These are phyloP conservation scores for Neostapfia colusana DNA, from an alignment of 176 grass and related monocot genomes.

Conservation along the genomic window DNA sequence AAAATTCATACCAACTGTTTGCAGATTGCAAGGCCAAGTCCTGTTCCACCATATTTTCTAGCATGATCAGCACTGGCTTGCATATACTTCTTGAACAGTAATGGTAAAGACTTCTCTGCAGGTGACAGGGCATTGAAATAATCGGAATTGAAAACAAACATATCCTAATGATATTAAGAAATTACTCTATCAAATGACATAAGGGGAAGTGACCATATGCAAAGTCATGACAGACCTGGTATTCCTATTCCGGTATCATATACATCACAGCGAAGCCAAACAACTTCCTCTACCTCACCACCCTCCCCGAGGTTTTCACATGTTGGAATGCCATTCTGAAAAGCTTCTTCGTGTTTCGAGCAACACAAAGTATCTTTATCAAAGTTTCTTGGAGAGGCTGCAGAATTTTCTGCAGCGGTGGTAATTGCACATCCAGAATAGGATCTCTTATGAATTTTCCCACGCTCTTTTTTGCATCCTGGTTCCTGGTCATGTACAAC, in stretches of 20 bases:
- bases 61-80: constrained; percentile 92
- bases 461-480: constrained; percentile 26
- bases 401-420: constrained; percentile 32
- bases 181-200: background rate
- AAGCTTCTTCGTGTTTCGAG: constrained; percentile 44
- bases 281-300: constrained; percentile 43
- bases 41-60: constrained; percentile 89
- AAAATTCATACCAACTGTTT: constrained; percentile 76
- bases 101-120: constrained; percentile 84
- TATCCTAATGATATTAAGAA: constrained; percentile 19
- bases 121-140: constrained; percentile 27
- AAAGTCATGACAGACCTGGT: constrained; percentile 68
- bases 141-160: constrained; percentile 35
- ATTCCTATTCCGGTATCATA: constrained; percentile 97
- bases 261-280: constrained; percentile 81
- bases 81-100: constrained; percentile 86
- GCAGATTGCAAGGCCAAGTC: constrained; percentile 94
- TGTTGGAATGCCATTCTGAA: constrained; percentile 44
- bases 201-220: background rate
- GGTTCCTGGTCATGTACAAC: constrained; percentile 47
- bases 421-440: constrained; percentile 37
- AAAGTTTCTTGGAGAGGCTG: constrained; percentile 41
- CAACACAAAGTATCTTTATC: constrained; percentile 47
- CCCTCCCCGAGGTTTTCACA: constrained; percentile 32
- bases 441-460: constrained; percentile 19